Evolutionary conservation across 169 alveolate species (phyloP), one percentile per base, ranked within the genome.

Genomic region (Eimeria brunetti): DNA sequence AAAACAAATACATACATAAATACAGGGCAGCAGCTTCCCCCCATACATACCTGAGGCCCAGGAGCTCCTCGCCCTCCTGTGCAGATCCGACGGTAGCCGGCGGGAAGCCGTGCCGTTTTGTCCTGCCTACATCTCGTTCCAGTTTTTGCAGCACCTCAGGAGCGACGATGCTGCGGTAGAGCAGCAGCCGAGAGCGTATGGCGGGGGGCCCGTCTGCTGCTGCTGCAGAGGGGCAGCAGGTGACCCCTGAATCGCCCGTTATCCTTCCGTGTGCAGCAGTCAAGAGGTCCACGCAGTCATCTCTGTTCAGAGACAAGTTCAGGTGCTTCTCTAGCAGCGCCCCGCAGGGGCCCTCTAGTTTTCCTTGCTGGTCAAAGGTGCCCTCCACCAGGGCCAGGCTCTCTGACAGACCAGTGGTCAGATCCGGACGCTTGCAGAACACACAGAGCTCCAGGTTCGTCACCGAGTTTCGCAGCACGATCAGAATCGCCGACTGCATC

Each of bases 381-480:
- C 95, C 95, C 41, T 91, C 95, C 22, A 85, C 84, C 44, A 91
- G 69, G 2, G 60, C 90, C 51, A 91, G 53, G 36, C 69, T 80
- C 44, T 58, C 95, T 9, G 75, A 16, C 49, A 80, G 75, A 20
- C 95, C 95, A 4, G 30, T 73, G 8, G 91, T 8, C 9, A 80
- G 58, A 41, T 91, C 88, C 75, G 91, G 90, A 56, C 88, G 11
- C 75, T 71, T 91, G 84, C 86, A 85, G 84, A 91, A 91, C 33
- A 76, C 71, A 62, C 95, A 91, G 16, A 60, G 33, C 30, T 91
- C 95, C 78, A 85, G n/a, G 12, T 60, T 71, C 20, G 95, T 91
- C 67, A 56, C 85, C 9, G 91, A 58, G 85, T 91, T 91, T 5
- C 95, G 95, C 90, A 91, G 91, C 56, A 91, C 84, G 36, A 91